Conservation (phyloP, 129 eudicot species). For the Artemisia tridentata region DNA sequence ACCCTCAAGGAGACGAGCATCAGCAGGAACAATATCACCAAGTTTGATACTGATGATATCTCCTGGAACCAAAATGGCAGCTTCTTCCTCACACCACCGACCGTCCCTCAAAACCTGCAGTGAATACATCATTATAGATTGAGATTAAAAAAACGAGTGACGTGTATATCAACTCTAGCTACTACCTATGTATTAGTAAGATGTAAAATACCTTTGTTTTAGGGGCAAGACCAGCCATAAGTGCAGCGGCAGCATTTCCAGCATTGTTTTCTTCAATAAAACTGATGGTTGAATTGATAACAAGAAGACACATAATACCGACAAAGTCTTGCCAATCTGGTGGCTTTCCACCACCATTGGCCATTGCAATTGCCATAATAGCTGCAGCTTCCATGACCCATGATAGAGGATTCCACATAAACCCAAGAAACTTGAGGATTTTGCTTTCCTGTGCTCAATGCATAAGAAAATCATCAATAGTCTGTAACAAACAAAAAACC, state of each 20-base stretch:
- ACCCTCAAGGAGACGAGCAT: slow-evolving; percentile 88
- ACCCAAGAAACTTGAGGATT: slow-evolving; percentile 84
- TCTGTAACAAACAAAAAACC: neutral
- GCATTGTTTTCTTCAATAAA: slow-evolving; percentile 91
- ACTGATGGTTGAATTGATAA: slow-evolving; percentile 89
- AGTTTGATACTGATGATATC: slow-evolving; percentile 81
- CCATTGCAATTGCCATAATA: slow-evolving; percentile 77
- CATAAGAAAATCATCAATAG: neutral
- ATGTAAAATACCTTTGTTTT: slow-evolving; percentile 59
- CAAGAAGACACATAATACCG: slow-evolving; percentile 83
- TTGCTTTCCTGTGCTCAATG: slow-evolving; percentile 67
- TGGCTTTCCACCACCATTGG: slow-evolving; percentile 75
- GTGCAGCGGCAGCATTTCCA: slow-evolving; percentile 93
- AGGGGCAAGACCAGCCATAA: slow-evolving; percentile 97
- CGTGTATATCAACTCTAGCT: neutral
- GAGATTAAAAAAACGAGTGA: neutral
- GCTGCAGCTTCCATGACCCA: slow-evolving; percentile 98
- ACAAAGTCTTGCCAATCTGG: slow-evolving; percentile 96
- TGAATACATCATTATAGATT: neutral
- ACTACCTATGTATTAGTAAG: neutral
- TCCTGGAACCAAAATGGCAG: slow-evolving; percentile 79
- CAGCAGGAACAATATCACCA: slow-evolving; percentile 84
- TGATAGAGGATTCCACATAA: slow-evolving; percentile 94
- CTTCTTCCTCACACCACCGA: slow-evolving; percentile 85
- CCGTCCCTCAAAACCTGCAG: slow-evolving; percentile 74